Conservation (phyloP, 192 early-diverging fungal species). For the Coemansia nantahalensis region DNA sequence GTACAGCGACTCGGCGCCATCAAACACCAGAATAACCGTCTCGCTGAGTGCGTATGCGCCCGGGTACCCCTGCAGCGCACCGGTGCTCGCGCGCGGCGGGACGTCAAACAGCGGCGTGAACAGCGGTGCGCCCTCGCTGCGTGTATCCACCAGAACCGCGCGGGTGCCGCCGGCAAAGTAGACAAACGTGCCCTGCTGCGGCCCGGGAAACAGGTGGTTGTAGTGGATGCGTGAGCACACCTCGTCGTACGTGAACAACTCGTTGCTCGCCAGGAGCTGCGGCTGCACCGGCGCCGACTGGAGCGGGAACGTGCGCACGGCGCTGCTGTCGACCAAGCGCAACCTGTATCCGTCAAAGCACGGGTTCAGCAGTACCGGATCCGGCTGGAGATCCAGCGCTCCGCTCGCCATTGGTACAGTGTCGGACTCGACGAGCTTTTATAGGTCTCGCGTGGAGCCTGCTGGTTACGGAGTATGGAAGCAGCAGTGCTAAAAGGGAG, state of each 20-base stretch:
- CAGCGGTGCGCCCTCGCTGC: neutral
- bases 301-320: constrained; percentile 1
- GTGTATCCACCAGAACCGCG: constrained; percentile 13
- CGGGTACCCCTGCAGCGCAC: constrained; percentile 31
- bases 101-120: constrained; percentile 26
- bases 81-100: constrained; percentile 8
- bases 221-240: constrained; percentile 60
- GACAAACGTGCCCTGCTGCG: constrained; percentile 18
- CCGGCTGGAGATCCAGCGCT: constrained; percentile 30
- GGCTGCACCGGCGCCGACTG: constrained; percentile 18
- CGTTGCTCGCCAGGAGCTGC: constrained; percentile 40
- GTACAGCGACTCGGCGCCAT: constrained; percentile 32
- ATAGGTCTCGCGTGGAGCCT: no score
- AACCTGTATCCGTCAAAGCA: constrained; percentile 76
- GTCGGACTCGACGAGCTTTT: no score
- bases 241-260: constrained; percentile 63
- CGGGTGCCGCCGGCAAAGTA: constrained; percentile 7
- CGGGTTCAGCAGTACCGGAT: constrained; percentile 56
- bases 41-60: constrained; percentile 16
- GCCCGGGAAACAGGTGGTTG: constrained; percentile 64
- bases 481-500: no score
- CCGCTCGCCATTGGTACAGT: constrained; percentile 33
- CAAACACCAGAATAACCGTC: constrained; percentile 24
- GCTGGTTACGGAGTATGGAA: no score
- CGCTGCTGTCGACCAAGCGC: constrained; percentile 48